phyloP scores from a whole-genome alignment of 139 green algal species.

The Asterochloris sp. region DNA sequence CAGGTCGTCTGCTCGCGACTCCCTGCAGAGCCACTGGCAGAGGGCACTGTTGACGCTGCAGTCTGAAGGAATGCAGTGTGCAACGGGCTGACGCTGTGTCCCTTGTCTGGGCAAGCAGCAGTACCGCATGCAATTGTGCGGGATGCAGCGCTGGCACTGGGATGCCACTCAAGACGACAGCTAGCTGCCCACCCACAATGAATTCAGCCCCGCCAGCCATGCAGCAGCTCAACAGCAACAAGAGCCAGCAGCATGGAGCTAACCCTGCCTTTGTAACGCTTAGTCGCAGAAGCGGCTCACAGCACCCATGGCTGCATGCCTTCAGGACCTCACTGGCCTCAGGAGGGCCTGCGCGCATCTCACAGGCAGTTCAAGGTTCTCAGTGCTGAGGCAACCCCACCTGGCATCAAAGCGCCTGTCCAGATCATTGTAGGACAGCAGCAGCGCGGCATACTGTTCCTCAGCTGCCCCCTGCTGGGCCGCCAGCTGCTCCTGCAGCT shows the following conservation, averaged over 20 bases:
- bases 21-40: slow-evolving; percentile 24
- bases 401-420: slow-evolving; percentile 1
- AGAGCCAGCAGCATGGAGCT: no score
- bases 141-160: background rate
- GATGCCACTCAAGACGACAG: background rate
- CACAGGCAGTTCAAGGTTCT: no score
- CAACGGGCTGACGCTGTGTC: background rate
- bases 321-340: no score
- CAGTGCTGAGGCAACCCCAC: background rate
- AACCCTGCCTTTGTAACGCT: no score
- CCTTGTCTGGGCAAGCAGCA: background rate
- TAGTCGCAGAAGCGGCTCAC: no score
- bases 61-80: background rate
- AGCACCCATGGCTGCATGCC: no score
- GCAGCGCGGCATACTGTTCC: slow-evolving; percentile 18
- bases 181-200: background rate
- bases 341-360: no score
- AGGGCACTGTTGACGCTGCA: background rate
- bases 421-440: slow-evolving; percentile 23
- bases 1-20: slow-evolving; percentile 50
- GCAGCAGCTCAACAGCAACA: no score
- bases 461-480: slow-evolving; percentile 7
- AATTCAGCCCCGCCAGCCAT: no score
- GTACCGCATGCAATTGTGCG: background rate
- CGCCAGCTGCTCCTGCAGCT: slow-evolving; percentile 14